phyloP scores from a whole-genome alignment of 768 basidiomycete species.

The Gelatoporia subvermispora region DNA sequence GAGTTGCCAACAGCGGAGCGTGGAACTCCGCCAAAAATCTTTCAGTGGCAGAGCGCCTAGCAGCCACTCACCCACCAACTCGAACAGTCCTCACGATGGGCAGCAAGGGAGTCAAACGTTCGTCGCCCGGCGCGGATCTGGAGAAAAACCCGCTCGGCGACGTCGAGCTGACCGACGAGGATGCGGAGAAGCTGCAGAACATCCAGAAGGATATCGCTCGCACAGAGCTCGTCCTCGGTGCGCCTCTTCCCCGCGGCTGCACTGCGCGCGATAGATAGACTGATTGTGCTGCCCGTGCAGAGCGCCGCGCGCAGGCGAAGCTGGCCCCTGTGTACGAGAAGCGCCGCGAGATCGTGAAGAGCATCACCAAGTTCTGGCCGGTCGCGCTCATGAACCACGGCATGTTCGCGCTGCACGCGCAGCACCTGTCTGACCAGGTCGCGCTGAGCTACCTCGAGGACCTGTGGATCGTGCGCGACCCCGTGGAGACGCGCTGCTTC shows the following conservation, averaged over 20 bases:
- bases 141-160: constrained; percentile 62
- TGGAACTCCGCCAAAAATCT: constrained; percentile 13
- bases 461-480: constrained; percentile 74
- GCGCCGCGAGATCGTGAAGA: constrained; percentile 61
- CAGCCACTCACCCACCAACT: constrained; percentile 3
- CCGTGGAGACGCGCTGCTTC: constrained; percentile 73
- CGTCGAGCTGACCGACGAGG: constrained; percentile 67
- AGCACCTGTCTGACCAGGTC: constrained; percentile 72
- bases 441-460: constrained; percentile 84
- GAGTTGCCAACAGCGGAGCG: constrained; percentile 11
- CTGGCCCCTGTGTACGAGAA: constrained; percentile 62
- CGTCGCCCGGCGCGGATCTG: constrained; percentile 73
- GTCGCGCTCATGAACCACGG: constrained; percentile 73
- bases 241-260: constrained; percentile 22
- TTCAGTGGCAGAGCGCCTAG: constrained; percentile 5
- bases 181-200: constrained; percentile 61
- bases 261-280: constrained; percentile 1
- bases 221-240: constrained; percentile 70
- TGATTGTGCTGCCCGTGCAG: constrained; percentile 35
- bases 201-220: constrained; percentile 68
- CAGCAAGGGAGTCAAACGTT: constrained; percentile 51
- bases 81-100: constrained; percentile 13
- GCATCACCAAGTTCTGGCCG: constrained; percentile 81
- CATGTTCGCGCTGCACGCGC: constrained; percentile 57
- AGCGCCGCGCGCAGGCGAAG: constrained; percentile 56